Conservation (phyloP, 2,329 filamentous ascomycete genomes). For the Colletotrichum godetiae region DNA sequence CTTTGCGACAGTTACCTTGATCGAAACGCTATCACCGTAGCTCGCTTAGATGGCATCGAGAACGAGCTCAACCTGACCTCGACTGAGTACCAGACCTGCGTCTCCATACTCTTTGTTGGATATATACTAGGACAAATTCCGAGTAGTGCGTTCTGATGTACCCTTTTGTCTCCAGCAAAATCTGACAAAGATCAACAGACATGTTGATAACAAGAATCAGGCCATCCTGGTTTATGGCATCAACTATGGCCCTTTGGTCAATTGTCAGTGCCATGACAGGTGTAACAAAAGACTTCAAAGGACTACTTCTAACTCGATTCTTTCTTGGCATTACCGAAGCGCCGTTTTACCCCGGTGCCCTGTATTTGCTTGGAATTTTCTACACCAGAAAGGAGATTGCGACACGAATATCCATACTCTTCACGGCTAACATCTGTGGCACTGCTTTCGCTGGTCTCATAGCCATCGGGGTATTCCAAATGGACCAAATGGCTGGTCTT, state of each 20-base stretch:
- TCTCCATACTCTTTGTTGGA: not conserved
- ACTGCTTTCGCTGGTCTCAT: constrained; percentile 40
- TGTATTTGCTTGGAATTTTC: constrained; percentile 44
- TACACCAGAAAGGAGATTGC: constrained; percentile 53
- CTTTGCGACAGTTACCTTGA: not conserved
- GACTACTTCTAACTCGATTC: constrained; percentile 47
- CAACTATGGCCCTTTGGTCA: not conserved
- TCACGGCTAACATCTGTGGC: constrained; percentile 43
- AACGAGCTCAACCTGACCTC: not conserved
- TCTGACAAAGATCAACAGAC: not conserved
- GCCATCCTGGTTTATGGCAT: not conserved
- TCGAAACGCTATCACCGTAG: not conserved
- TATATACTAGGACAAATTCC: not conserved
- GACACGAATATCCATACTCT: constrained; percentile 49
- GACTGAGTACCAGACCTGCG: not conserved
- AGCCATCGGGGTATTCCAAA: constrained; percentile 42
- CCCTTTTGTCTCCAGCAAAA: not conserved
- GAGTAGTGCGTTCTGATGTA: not conserved
- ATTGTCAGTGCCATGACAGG: not conserved
- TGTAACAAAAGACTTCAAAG: not conserved
- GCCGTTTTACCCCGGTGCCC: constrained; percentile 37
- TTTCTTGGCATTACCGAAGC: constrained; percentile 49
- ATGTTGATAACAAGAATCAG: not conserved
- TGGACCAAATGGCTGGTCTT: constrained; percentile 55
- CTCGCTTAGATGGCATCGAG: not conserved